These are phyloP conservation scores for Raphanus hybrid DNA, from an alignment of 441 rosid species.

Conservation along the genomic window DNA sequence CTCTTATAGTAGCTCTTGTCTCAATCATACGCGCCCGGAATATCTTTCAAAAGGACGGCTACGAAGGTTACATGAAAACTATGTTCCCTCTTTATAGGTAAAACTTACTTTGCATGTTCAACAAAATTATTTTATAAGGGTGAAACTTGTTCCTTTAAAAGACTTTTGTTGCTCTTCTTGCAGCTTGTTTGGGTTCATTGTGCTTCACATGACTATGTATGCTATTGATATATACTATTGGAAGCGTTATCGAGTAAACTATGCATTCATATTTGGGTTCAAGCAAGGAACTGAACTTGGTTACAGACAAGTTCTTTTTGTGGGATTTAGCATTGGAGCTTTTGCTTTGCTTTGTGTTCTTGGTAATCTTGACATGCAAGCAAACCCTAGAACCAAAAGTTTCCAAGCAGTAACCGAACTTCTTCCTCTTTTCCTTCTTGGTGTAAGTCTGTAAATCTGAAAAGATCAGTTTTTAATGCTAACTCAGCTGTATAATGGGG, in stretches of 20 bases:
- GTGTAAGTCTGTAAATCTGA: conserved; percentile 31
- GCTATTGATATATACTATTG: conserved; percentile 48
- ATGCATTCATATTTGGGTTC: conserved; percentile 86
- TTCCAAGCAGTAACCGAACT: conserved; percentile 47
- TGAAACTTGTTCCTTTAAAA: neutral
- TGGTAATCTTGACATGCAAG: conserved; percentile 81
- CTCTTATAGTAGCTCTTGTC: conserved; percentile 63
- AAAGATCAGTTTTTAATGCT: neutral
- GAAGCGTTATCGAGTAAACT: conserved; percentile 62
- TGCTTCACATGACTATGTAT: conserved; percentile 50
- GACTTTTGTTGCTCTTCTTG: neutral
- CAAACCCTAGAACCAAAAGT: conserved; percentile 53
- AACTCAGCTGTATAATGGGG: neutral
- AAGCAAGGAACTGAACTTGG: conserved; percentile 76
- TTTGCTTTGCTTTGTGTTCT: conserved; percentile 59
- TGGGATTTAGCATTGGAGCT: conserved; percentile 58
- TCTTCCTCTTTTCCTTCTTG: conserved; percentile 44
- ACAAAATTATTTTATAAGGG: neutral
- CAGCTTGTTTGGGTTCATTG: conserved; percentile 50
- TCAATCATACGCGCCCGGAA: conserved; percentile 51
- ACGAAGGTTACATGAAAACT: conserved; percentile 56
- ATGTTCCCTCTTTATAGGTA: conserved; percentile 83
- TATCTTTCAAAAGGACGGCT: conserved; percentile 44
- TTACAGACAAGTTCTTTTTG: conserved; percentile 66
- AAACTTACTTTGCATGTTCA: conserved; percentile 5